These are phyloP conservation scores for Colletotrichum lupini DNA, from an alignment of 2,329 filamentous ascomycete genomes.

Conservation along the genomic window DNA sequence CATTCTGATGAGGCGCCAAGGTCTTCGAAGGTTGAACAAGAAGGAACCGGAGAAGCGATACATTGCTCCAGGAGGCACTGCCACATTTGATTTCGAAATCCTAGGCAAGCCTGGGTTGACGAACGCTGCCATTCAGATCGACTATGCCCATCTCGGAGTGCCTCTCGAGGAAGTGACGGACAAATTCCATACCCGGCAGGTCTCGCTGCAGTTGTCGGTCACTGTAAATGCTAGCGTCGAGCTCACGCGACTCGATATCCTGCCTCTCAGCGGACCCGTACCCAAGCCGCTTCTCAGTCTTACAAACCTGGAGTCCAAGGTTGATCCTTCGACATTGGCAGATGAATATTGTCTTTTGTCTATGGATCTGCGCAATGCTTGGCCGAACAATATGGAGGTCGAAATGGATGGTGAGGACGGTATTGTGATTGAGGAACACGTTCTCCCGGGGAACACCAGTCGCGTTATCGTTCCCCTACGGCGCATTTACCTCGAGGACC, in stretches of 20 bases:
- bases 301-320: conserved; percentile 49
- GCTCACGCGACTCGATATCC: conserved; percentile 80
- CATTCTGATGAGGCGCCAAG: conserved; percentile 79
- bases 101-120: conserved; percentile 88
- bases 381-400: conserved; percentile 83
- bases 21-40: conserved; percentile 64
- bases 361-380: conserved; percentile 88
- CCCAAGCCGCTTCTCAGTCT: conserved; percentile 69
- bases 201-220: conserved; percentile 82
- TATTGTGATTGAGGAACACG: conserved; percentile 62
- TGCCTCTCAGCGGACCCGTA: conserved; percentile 77
- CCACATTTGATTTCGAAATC: conserved; percentile 84
- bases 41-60: conserved; percentile 63
- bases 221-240: conserved; percentile 95
- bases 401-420: conserved; percentile 66
- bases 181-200: conserved; percentile 85
- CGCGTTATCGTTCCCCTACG: conserved; percentile 82
- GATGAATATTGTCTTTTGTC: conserved; percentile 80
- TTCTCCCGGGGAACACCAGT: conserved; percentile 76
- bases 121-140: conserved; percentile 81
- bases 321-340: conserved; percentile 46
- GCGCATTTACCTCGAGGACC: conserved; percentile 80
- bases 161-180: conserved; percentile 74
- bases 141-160: conserved; percentile 85
- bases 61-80: conserved; percentile 75